These are phyloP conservation scores for Puccinia horiana DNA, from an alignment of 1,284 basidiomycete genomes.

Conservation along the genomic window DNA sequence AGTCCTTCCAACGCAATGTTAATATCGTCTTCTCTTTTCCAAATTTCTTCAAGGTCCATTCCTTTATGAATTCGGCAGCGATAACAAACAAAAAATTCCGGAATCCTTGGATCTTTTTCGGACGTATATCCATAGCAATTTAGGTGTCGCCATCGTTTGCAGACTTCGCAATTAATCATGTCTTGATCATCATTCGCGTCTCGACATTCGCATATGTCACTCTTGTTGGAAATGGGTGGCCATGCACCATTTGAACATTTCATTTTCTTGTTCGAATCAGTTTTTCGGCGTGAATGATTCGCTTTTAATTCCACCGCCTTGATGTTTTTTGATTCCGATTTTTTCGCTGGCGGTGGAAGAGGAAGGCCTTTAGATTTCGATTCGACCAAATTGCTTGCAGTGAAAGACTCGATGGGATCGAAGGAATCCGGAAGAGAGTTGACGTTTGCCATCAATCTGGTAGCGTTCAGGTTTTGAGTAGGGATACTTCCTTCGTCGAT, in stretches of 20 bases:
- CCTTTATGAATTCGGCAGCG: conserved; percentile 37
- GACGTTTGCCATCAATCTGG: background rate
- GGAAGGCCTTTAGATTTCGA: background rate
- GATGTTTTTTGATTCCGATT: background rate
- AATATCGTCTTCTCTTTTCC: conserved; percentile 46
- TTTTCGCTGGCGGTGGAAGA: background rate
- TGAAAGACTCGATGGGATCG: conserved; percentile 27
- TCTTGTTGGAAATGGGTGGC: background rate
- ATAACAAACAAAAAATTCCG: conserved; percentile 29
- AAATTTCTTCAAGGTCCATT: conserved; percentile 31
- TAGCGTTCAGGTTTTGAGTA: background rate
- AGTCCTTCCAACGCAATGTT: conserved; percentile 39
- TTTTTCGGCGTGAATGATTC: background rate
- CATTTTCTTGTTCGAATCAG: conserved; percentile 16
- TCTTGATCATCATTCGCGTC: conserved; percentile 36
- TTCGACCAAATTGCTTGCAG: background rate
- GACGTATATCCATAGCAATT: conserved; percentile 45
- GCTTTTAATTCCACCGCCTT: background rate
- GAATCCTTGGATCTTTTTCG: conserved; percentile 38
- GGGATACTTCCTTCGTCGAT: conserved; percentile 19
- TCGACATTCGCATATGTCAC: conserved; percentile 40
- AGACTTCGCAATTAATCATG: conserved; percentile 37
- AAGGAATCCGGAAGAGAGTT: background rate
- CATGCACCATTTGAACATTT: background rate
- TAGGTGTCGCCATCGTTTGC: conserved; percentile 38